phyloP scores from a whole-genome alignment of 257 asterid species.

The Perilla frutescens region DNA sequence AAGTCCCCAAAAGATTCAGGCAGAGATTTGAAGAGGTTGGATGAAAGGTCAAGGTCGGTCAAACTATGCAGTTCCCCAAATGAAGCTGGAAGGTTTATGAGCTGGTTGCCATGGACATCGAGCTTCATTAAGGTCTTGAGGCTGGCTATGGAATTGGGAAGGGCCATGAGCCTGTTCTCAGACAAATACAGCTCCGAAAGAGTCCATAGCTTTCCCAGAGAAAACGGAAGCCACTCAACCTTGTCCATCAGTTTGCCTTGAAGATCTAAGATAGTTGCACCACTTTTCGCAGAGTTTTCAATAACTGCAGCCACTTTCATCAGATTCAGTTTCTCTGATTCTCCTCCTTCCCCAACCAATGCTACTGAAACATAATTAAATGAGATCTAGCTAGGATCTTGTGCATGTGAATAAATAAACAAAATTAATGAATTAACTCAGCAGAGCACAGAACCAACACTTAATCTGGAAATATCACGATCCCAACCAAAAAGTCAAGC shows the following conservation, averaged over 20 bases:
- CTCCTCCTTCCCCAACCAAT: slow-evolving; percentile 44
- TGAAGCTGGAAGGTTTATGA: slow-evolving; percentile 78
- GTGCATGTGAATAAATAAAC: too few relatives aligned
- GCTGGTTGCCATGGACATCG: slow-evolving; percentile 70
- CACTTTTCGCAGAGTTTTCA: slow-evolving; percentile 56
- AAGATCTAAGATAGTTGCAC: slow-evolving; percentile 62
- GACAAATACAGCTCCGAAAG: slow-evolving; percentile 63
- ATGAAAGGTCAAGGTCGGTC: slow-evolving; percentile 63
- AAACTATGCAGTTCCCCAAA: slow-evolving; percentile 69
- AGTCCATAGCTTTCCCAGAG: slow-evolving; percentile 72
- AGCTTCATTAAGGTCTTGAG: slow-evolving; percentile 62
- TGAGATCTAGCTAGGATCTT: not conserved
- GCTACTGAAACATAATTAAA: slow-evolving; percentile 28
- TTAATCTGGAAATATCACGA: not conserved
- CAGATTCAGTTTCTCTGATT: slow-evolving; percentile 54
- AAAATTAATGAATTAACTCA: not conserved
- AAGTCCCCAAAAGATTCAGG: slow-evolving; percentile 75
- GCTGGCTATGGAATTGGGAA: slow-evolving; percentile 61
- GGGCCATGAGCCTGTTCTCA: slow-evolving; percentile 78
- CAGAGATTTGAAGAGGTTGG: slow-evolving; percentile 70
- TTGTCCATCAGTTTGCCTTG: slow-evolving; percentile 71
- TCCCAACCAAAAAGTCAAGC: slow-evolving; percentile 9
- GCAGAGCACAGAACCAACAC: not conserved
- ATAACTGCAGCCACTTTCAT: slow-evolving; percentile 67
- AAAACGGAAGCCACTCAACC: slow-evolving; percentile 86